Evolutionary conservation across 169 alveolate species (phyloP).

Genomic region (Eimeria maxima): DNA sequence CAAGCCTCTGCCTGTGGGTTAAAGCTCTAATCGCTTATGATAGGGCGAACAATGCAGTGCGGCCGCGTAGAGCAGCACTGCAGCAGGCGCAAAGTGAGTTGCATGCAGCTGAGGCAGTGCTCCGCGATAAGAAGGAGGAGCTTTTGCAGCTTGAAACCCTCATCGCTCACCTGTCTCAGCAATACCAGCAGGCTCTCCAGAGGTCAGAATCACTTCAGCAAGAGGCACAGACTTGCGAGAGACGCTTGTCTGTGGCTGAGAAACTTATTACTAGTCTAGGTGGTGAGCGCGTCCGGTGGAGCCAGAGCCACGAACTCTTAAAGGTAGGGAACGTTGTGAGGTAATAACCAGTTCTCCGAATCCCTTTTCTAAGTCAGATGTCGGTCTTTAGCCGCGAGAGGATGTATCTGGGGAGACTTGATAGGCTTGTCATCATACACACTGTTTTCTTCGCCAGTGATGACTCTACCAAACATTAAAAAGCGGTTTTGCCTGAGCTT

Average conservation of each 20-base stretch:
- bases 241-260: constrained; percentile 94
- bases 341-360: not conserved
- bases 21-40: constrained; percentile 96
- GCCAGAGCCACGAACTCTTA: constrained; percentile 94
- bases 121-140: constrained; percentile 93
- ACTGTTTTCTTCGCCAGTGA: not conserved
- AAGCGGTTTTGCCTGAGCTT: not conserved
- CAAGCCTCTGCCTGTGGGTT: constrained; percentile 97
- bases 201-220: constrained; percentile 92
- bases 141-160: constrained; percentile 93
- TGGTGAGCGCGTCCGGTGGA: constrained; percentile 97
- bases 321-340: constrained; percentile 78
- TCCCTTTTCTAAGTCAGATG: not conserved
- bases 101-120: constrained; percentile 94
- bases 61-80: constrained; percentile 94
- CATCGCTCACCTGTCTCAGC: constrained; percentile 91
- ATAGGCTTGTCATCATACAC: not conserved
- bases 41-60: constrained; percentile 94
- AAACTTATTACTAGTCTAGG: constrained; percentile 96
- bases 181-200: constrained; percentile 91
- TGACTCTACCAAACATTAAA: not conserved
- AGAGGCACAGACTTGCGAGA: constrained; percentile 89
- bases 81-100: constrained; percentile 95
- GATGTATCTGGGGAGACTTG: not conserved
- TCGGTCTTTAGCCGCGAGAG: not conserved